Percentiles rank a stretch among this genome's conserved stretches.
phyloP scores from a whole-genome alignment of 2,329 filamentous ascomycete species.

The Fusarium sp. region DNA sequence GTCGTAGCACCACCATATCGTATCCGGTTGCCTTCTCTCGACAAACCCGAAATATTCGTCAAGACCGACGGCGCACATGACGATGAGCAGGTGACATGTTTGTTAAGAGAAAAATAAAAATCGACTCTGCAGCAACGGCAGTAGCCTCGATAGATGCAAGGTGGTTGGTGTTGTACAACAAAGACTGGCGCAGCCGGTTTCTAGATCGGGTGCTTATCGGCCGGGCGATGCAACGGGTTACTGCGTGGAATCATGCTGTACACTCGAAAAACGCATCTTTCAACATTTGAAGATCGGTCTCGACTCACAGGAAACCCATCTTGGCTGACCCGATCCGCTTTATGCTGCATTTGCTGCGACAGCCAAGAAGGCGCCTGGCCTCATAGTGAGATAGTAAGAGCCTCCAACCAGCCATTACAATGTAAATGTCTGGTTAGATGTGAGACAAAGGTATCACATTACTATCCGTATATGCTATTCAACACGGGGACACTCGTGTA shows the following conservation, averaged over 20 bases:
- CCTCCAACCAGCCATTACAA: neutral
- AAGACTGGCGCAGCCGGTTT: slow-evolving; percentile 15
- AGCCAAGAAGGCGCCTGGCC: neutral
- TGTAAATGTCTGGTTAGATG: neutral
- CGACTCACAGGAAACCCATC: slow-evolving; percentile 4
- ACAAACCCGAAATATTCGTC: slow-evolving; percentile 28
- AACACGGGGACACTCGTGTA: slow-evolving; percentile 5
- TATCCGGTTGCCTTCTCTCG: slow-evolving; percentile 29
- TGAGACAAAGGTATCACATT: neutral
- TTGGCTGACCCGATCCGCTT: slow-evolving; percentile 11
- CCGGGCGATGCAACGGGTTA: slow-evolving; percentile 4
- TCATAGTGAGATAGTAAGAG: neutral
- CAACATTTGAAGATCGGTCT: slow-evolving; percentile 13
- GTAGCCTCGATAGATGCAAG: slow-evolving; percentile 15
- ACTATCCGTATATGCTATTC: slow-evolving; percentile 14
- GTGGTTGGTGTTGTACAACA: slow-evolving; percentile 38
- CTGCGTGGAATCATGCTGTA: slow-evolving; percentile 25
- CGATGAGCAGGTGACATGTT: slow-evolving; percentile 30
- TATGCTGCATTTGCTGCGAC: slow-evolving; percentile 9
- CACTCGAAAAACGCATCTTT: neutral
- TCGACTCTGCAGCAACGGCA: neutral
- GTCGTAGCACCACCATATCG: slow-evolving; percentile 28
- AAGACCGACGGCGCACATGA: slow-evolving; percentile 36
- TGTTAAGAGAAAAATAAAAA: neutral
- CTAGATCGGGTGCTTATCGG: slow-evolving; percentile 14